Conservation (phyloP, 495 filamentous ascomycete species). For the Neurospora cerealis region DNA sequence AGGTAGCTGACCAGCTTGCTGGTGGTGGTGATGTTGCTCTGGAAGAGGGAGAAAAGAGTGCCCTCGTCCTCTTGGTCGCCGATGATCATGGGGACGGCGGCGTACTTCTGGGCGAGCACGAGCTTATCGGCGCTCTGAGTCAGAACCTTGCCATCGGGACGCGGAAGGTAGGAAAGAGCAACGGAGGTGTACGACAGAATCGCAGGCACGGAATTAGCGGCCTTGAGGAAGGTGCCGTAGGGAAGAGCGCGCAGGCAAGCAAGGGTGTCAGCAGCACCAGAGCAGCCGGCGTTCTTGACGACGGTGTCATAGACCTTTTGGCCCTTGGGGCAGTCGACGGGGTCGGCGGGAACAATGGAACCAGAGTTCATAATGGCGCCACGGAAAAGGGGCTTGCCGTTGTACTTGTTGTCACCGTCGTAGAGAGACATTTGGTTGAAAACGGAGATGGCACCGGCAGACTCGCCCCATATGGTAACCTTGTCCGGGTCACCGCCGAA, state of each 20-base stretch:
- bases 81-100: conserved; percentile 48
- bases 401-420: conserved; percentile 58
- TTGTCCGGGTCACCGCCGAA: conserved; percentile 59
- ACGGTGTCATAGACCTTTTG: conserved; percentile 57
- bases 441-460: conserved; percentile 62
- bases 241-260: conserved; percentile 50
- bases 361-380: conserved; percentile 68
- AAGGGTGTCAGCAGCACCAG: conserved; percentile 43
- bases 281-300: conserved; percentile 50
- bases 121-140: conserved; percentile 47
- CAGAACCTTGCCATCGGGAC: conserved; percentile 50
- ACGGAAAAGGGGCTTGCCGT: conserved; percentile 58
- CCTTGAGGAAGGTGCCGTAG: conserved; percentile 52
- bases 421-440: conserved; percentile 61
- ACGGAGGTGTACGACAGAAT: conserved; percentile 54
- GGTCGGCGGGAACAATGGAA: conserved; percentile 50
- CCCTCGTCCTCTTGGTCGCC: conserved; percentile 53
- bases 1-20: conserved; percentile 51
- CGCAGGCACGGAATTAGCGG: conserved; percentile 56
- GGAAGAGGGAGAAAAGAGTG: conserved; percentile 51
- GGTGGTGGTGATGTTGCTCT: conserved; percentile 51
- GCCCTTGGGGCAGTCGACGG: conserved; percentile 52
- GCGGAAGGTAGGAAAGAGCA: conserved; percentile 54
- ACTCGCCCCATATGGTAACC: conserved; percentile 68
- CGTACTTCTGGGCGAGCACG: conserved; percentile 39